phyloP scores from a whole-genome alignment of 768 basidiomycete genomes.

The Lactifluus hygrophoroides region DNA sequence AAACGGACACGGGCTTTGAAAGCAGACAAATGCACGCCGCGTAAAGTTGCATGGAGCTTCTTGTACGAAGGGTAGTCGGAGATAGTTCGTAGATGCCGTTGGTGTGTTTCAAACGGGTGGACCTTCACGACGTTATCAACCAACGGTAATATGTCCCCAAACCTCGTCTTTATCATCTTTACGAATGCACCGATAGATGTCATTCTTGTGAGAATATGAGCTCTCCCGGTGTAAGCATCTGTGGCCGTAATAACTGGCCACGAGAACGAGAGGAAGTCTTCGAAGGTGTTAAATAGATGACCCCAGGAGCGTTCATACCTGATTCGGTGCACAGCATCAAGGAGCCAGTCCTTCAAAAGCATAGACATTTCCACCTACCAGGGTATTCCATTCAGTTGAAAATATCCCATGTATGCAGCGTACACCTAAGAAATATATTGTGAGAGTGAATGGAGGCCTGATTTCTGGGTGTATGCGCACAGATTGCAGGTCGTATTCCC shows the following conservation, averaged over 20 bases:
- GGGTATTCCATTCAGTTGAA: conserved; percentile 58
- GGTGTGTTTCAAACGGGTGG: conserved; percentile 56
- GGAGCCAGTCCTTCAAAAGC: neutral
- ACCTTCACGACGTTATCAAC: conserved; percentile 66
- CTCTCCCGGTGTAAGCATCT: conserved; percentile 57
- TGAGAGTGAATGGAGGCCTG: conserved; percentile 1
- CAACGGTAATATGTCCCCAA: conserved; percentile 65
- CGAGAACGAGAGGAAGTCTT: conserved; percentile 69
- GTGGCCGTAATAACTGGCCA: conserved; percentile 80
- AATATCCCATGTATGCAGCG: conserved; percentile 71
- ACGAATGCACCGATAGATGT: conserved; percentile 66
- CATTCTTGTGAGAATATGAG: conserved; percentile 73
- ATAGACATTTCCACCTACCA: conserved; percentile 38
- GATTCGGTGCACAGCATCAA: neutral
- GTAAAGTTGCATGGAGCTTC: conserved; percentile 61
- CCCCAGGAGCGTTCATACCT: conserved; percentile 83
- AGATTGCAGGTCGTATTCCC: conserved; percentile 75
- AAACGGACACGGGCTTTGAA: conserved; percentile 53
- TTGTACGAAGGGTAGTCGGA: conserved; percentile 60
- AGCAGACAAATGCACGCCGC: conserved; percentile 58
- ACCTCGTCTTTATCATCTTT: conserved; percentile 84
- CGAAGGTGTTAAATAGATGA: conserved; percentile 67
- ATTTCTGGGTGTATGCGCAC: conserved; percentile 35
- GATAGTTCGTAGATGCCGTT: conserved; percentile 63
- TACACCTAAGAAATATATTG: conserved; percentile 37